Base-by-base conservation (phyloP, 2,329 filamentous ascomycete species). In the Podosphaera xanthii region DNA sequence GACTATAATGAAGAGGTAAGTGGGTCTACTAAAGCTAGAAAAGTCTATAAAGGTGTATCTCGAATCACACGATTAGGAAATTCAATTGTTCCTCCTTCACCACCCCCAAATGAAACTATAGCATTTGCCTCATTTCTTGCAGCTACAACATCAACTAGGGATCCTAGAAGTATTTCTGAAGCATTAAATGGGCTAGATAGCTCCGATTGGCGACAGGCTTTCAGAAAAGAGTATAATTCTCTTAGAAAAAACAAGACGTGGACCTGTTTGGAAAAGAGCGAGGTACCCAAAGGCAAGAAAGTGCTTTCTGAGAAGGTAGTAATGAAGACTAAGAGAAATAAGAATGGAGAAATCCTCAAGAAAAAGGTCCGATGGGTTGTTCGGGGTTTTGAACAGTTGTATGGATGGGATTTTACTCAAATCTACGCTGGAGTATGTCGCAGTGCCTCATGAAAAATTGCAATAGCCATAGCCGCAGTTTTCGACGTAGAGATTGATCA, bases 271-370 rank as follows among this genome's bases (percentile, higher is more conserved):
- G 31, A 34, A 54, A 31, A n/a, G 10, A 33, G 22, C 31, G 50
- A 54, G 9, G 22, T 54, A 36, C 31, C 22, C 8, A 57, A 42
- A 12, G 54, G 36, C 6, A 57, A 40, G n/a, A 57, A 57, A 38
- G 22, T 58, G 22, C 56, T 58, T 4, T 36, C 56, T 33, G 56
- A 42, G 7, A 48, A 50, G 30, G 9, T 48, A 22, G 40, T 58
- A 10, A 34, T 58, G 22, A 58, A 58, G 14, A 58, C 56, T 8
- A 58, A 58, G 56, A 34, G 56, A n/a, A 50, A 58, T 30, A 48
- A 58, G 42, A 42, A 58, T 31, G 40, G 56, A n/a, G 14, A 56
- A n/a, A 56, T 56, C 40, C 8, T 31, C 6, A 42, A 42, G 36
- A 40, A 22, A 12, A 56, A 58, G 30, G 56, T 22, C 9, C 56